These are phyloP conservation scores for Xylaria venustula DNA, from an alignment of 495 filamentous ascomycete genomes.

Conservation along the genomic window DNA sequence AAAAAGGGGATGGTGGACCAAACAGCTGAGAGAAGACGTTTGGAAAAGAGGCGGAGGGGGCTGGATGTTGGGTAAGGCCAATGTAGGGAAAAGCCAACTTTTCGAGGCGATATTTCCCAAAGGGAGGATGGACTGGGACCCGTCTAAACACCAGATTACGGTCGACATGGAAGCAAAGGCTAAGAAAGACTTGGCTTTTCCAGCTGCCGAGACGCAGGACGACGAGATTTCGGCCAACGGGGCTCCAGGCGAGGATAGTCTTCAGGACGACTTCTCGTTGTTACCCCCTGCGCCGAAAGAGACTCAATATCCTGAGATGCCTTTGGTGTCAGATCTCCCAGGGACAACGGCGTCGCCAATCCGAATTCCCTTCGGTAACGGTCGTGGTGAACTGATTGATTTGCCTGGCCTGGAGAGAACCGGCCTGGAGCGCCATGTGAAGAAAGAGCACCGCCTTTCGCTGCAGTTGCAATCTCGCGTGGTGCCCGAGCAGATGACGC, in stretches of 20 bases:
- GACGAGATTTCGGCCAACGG: slow-evolving; percentile 21
- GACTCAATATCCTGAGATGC: slow-evolving; percentile 72
- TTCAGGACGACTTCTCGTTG: slow-evolving; percentile 43
- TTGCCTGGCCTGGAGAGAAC: slow-evolving; percentile 81
- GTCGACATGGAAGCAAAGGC: slow-evolving; percentile 27
- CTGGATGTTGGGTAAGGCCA: slow-evolving; percentile 98
- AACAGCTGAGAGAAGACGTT: slow-evolving; percentile 78
- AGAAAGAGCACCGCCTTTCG: slow-evolving; percentile 56
- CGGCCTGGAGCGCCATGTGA: slow-evolving; percentile 66
- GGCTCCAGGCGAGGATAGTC: neutral
- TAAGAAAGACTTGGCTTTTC: slow-evolving; percentile 14
- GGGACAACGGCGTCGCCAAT: slow-evolving; percentile 96
- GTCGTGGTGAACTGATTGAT: slow-evolving; percentile 89
- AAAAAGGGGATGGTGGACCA: slow-evolving; percentile 84
- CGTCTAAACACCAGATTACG: slow-evolving; percentile 32
- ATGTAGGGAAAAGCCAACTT: slow-evolving; percentile 93
- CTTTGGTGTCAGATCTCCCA: slow-evolving; percentile 78
- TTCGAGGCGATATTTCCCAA: slow-evolving; percentile 85
- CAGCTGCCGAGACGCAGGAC: slow-evolving; percentile 17
- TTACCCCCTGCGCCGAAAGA: slow-evolving; percentile 76
- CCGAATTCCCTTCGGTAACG: slow-evolving; percentile 78
- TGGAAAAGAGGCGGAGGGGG: slow-evolving; percentile 75
- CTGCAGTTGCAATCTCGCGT: slow-evolving; percentile 76
- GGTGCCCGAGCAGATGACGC: slow-evolving; percentile 61
- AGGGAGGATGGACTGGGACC: slow-evolving; percentile 53